phyloP scores from a whole-genome alignment of 2,329 filamentous ascomycete species.

The Xenoacremonium recifei region DNA sequence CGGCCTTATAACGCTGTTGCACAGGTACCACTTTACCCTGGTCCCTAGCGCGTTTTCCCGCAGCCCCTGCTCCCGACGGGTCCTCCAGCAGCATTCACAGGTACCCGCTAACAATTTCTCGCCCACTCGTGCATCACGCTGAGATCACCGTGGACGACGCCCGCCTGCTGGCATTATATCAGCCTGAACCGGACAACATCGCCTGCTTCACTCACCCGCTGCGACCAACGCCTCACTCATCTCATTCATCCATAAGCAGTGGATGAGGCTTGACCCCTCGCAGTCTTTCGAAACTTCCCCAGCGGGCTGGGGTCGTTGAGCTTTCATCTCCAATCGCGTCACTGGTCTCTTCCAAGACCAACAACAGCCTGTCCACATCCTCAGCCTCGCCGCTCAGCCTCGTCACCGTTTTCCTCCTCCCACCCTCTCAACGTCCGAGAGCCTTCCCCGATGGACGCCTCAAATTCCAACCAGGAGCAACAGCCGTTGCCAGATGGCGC shows the following conservation, averaged over 20 bases:
- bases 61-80: not conserved
- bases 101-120: not conserved
- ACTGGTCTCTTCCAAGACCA: conserved; percentile 18
- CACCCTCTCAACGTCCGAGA: not conserved
- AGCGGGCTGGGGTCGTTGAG: conserved; percentile 20
- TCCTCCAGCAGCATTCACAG: not conserved
- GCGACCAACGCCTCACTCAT: no score
- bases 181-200: not conserved
- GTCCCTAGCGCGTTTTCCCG: not conserved
- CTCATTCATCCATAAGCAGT: conserved; percentile 10
- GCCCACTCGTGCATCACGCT: not conserved
- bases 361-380: conserved; percentile 7
- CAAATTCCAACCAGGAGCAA: conserved; percentile 18
- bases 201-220: not conserved
- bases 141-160: no score
- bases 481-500: conserved; percentile 15
- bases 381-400: conserved; percentile 12
- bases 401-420: not conserved
- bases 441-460: conserved; percentile 15
- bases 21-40: conserved; percentile 3
- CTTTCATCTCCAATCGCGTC: conserved; percentile 13
- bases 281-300: conserved; percentile 9
- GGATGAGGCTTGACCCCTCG: conserved; percentile 10
- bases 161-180: not conserved
- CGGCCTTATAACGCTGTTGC: no score